These are phyloP conservation scores for Heterobasidion occidentale DNA, from an alignment of 1,284 basidiomycete genomes.

Conservation along the genomic window DNA sequence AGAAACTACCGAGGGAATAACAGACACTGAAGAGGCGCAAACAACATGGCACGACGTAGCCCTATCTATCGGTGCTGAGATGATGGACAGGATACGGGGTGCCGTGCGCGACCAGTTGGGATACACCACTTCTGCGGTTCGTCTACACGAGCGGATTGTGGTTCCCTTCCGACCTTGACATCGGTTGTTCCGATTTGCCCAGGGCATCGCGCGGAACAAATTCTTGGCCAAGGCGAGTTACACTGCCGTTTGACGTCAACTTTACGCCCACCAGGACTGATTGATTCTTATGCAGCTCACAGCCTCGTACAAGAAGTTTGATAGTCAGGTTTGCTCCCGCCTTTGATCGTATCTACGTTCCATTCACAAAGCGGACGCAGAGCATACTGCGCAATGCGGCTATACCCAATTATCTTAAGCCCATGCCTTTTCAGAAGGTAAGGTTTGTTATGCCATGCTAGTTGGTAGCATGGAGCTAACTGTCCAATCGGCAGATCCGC, in stretches of 20 bases:
- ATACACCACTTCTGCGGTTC: constrained; percentile 90
- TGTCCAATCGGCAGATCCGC: constrained; percentile 58
- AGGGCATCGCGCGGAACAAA: constrained; percentile 93
- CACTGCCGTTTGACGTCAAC: not conserved
- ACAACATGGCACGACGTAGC: constrained; percentile 87
- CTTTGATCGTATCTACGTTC: constrained; percentile 4
- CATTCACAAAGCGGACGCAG: constrained; percentile 26
- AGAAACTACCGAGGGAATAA: constrained; percentile 3
- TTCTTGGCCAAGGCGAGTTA: constrained; percentile 79
- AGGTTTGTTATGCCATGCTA: not conserved
- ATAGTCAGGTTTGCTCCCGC: constrained; percentile 56
- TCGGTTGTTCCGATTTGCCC: not conserved
- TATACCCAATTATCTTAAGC: constrained; percentile 74
- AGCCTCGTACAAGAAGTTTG: constrained; percentile 87
- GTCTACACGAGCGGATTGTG: not conserved
- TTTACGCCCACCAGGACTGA: not conserved
- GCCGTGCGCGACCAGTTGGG: constrained; percentile 71
- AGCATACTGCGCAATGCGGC: constrained; percentile 79
- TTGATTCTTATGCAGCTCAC: constrained; percentile 48
- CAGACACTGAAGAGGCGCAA: constrained; percentile 24
- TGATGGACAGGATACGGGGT: constrained; percentile 73
- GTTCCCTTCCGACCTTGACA: not conserved
- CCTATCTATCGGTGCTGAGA: constrained; percentile 80
- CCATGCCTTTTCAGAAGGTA: constrained; percentile 86
- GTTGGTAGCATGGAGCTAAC: not conserved